A percentile compares a stretch with the other conserved stretches of the same genome.
These are phyloP conservation scores for Paramecium caudatum DNA, from an alignment of 73 alveolate genomes.

Conservation along the genomic window DNA sequence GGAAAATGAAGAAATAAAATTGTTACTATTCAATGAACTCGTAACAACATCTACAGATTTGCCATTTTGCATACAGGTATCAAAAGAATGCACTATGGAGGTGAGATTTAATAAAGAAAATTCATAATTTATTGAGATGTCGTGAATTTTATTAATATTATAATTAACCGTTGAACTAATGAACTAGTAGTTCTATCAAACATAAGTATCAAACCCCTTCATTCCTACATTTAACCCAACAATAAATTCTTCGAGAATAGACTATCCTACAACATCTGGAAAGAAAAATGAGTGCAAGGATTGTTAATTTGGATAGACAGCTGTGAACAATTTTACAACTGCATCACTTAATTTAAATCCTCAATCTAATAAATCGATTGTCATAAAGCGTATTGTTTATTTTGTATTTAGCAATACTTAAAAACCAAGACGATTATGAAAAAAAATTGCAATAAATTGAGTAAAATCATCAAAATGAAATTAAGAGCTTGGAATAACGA, in stretches of 20 bases:
- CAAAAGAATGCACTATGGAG: too few relatives aligned
- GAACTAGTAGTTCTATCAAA: not conserved
- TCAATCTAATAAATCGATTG: not conserved
- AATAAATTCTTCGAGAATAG: constrained; percentile 20
- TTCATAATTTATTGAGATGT: too few relatives aligned
- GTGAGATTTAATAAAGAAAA: too few relatives aligned
- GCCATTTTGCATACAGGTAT: too few relatives aligned
- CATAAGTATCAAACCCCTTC: constrained; percentile 21
- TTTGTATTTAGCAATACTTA: not conserved
- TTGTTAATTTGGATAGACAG: not conserved
- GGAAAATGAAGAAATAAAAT: too few relatives aligned
- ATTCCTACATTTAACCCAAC: constrained; percentile 42
- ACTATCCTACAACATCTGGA: constrained; percentile 37
- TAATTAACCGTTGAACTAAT: constrained; percentile 31
- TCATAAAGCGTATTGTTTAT: not conserved
- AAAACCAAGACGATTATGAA: constrained; percentile 27
- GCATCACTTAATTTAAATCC: constrained; percentile 33
- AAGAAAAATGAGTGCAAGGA: not conserved
- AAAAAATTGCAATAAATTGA: not conserved
- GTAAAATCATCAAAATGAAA: constrained; percentile 2
- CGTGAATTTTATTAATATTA: not conserved
- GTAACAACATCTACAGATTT: too few relatives aligned
- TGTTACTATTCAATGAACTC: too few relatives aligned
- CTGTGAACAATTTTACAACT: not conserved
- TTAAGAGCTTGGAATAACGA: not conserved